Conservation (phyloP, 345 rosid species). For the Jatropha curcas region DNA sequence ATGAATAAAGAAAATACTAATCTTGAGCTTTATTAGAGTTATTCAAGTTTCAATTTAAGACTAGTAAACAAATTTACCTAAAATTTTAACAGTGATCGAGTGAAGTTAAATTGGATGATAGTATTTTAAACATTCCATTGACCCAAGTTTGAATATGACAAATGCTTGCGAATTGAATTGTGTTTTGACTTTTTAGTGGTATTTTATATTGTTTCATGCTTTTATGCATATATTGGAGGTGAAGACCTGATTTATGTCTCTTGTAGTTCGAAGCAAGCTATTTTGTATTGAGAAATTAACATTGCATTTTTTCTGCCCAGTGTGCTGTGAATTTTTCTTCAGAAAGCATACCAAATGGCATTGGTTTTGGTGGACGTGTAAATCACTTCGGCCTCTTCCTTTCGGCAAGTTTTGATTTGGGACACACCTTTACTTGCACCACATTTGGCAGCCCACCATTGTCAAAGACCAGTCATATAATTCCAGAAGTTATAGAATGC, state of each 20-base stretch:
- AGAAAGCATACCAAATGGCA: conserved; percentile 90
- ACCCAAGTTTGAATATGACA: no score
- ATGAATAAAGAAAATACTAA: no score
- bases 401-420: conserved; percentile 74
- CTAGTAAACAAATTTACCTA: no score
- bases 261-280: not conserved
- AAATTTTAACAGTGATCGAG: no score
- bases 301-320: conserved; percentile 38
- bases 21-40: no score
- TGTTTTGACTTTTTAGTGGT: no score
- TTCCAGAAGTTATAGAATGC: conserved; percentile 81
- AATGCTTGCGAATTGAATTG: no score
- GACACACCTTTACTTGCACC: conserved; percentile 68
- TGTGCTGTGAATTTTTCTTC: conserved; percentile 85
- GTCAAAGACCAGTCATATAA: conserved; percentile 47
- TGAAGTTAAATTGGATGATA: no score
- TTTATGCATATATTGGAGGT: not conserved
- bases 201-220: no score
- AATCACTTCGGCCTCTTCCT: conserved; percentile 81
- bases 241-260: not conserved
- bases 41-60: no score
- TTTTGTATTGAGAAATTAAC: conserved; percentile 1
- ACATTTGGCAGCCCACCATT: conserved; percentile 85
- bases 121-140: no score
- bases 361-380: conserved; percentile 80